Evolutionary conservation across 148 eudicot species (phyloP), one percentile per base, ranked within the genome.

Genomic region (Limonium bicolor): DNA sequence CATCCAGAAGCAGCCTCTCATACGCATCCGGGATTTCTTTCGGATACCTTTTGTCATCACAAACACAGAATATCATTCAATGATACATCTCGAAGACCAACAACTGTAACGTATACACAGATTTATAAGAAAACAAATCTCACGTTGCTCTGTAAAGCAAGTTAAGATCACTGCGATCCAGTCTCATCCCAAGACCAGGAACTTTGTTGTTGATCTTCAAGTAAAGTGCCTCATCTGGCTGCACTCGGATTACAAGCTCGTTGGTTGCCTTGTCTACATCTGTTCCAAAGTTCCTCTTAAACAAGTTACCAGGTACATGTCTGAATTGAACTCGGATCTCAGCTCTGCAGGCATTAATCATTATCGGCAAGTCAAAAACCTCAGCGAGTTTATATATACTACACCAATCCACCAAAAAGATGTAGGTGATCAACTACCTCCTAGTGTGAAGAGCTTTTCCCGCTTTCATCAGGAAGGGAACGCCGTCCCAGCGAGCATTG

Each of bases 401-500:
- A 17, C 5, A 29, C 19, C 15, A 16, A 16, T 8, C n/a, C 7
- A 4, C n/a, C 9, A 2, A 10, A 23, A 18, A 29, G 12, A 29
- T n/a, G 7, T n/a, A 29, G 22, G 7, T 38, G 33, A 20, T 8
- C 20, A 20, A 7, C 9, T 44, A 77, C 92, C 81, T 54, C 38
- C 27, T 77, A 29, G 81, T 73, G 50, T 72, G 51, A 53, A 86
- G 85, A 21, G 82, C 94, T 72, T 77, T 78, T 28, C 96, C 96
- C 6, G 83, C 94, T 69, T 76, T 87, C 74, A 87, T 87, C 17
- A 87, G 55, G 57, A 87, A 87, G 43, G 96, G 96, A 27, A 87
- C 96, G 14, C 96, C 96, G 64, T 87, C 96, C 96, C 96, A 87
- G 33, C 96, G 61, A 24, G 96, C 88, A 67, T 87, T 87, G 41